These are phyloP conservation scores for Penicillium thymicola DNA, from an alignment of 2,329 filamentous ascomycete genomes.

Conservation along the genomic window DNA sequence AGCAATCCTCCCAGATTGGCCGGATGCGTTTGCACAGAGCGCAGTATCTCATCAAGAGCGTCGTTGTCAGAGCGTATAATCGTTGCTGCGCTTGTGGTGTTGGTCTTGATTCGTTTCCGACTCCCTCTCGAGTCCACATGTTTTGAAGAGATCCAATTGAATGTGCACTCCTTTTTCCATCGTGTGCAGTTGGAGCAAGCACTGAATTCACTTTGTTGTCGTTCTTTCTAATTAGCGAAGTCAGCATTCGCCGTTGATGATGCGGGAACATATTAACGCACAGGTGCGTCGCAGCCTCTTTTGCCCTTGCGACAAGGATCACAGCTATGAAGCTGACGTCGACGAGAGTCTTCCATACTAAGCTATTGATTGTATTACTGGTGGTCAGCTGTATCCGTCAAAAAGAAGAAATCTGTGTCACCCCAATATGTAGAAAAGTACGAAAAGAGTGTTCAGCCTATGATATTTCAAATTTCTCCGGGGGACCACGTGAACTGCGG, in stretches of 20 bases:
- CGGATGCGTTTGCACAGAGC: constrained; percentile 3
- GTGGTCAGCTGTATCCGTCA: too few relatives aligned
- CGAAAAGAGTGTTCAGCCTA: neutral
- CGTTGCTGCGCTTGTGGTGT: neutral
- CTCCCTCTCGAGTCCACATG: constrained; percentile 6
- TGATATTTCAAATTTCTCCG: neutral
- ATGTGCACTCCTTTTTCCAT: constrained; percentile 46
- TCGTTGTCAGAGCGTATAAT: neutral
- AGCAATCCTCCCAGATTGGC: neutral
- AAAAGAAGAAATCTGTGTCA: too few relatives aligned
- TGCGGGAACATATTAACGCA: neutral
- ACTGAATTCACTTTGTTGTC: constrained; percentile 7
- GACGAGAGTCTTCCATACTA: constrained; percentile 14
- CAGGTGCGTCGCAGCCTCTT: constrained; percentile 43
- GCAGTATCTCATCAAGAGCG: neutral
- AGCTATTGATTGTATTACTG: neutral
- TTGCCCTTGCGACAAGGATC: constrained; percentile 49
- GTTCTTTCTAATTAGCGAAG: constrained; percentile 8
- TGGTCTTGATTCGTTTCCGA: constrained; percentile 2
- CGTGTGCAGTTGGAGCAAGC: constrained; percentile 45
- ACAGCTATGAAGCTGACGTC: constrained; percentile 38
- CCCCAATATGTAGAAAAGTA: neutral
- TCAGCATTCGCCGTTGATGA: neutral
- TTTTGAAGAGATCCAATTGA: constrained; percentile 42
- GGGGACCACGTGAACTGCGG: neutral